Percentiles rank a stretch among this genome's conserved stretches.
These are phyloP conservation scores for Scleroderma citrinum DNA, from an alignment of 768 basidiomycete species.

Conservation along the genomic window DNA sequence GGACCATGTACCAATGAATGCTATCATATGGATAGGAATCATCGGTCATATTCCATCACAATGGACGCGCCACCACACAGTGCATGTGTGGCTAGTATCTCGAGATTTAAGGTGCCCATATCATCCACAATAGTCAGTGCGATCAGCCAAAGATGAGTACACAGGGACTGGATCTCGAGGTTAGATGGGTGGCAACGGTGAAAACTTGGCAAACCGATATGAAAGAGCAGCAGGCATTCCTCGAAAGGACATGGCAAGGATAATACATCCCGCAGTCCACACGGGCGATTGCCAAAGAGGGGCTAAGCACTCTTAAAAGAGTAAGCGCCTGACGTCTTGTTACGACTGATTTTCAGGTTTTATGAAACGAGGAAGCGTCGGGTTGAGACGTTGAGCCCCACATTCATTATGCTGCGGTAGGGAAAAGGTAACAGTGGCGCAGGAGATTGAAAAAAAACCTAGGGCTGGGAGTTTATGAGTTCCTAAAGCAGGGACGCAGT, in stretches of 20 bases:
- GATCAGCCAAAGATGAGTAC: conserved; percentile 15
- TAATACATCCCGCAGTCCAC: not conserved
- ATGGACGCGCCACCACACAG: not conserved
- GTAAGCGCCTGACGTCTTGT: not conserved
- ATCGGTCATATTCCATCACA: not conserved
- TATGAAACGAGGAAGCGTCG: conserved; percentile 2
- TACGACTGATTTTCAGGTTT: not conserved
- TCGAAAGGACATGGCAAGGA: conserved; percentile 3
- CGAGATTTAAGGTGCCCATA: not conserved
- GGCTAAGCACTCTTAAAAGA: not conserved
- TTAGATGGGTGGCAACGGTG: conserved; percentile 17
- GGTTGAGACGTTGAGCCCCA: conserved; percentile 1
- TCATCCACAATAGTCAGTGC: conserved; percentile 7
- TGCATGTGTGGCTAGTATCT: not conserved
- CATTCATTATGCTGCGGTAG: not conserved
- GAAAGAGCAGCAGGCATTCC: conserved; percentile 21
- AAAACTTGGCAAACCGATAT: conserved; percentile 23
- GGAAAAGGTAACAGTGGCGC: conserved; percentile 1
- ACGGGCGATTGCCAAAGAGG: not conserved
- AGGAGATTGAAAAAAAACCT: not conserved
- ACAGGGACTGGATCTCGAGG: conserved; percentile 24
- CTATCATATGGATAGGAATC: not conserved
- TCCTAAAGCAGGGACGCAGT: conserved; percentile 3
- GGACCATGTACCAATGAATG: conserved; percentile 13
- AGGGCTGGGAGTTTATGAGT: not conserved